A percentile compares a stretch with the other conserved stretches of the same genome.
These are phyloP conservation scores for Pseudocercospora eumusae DNA, from an alignment of 2,329 filamentous ascomycete species.

Conservation along the genomic window DNA sequence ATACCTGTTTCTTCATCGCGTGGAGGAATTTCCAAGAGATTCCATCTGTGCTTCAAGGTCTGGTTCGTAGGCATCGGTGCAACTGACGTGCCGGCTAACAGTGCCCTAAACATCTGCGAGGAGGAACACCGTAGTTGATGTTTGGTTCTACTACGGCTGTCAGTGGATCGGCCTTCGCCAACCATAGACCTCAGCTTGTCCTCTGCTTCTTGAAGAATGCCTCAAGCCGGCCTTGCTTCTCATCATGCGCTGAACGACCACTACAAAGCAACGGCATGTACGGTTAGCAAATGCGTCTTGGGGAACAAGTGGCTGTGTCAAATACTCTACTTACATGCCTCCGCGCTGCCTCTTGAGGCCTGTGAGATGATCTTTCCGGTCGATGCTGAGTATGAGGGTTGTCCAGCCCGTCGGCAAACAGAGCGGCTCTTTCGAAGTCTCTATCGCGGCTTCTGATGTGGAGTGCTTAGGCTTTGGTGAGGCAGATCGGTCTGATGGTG, in stretches of 20 bases:
- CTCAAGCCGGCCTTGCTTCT: slow-evolving; percentile 72
- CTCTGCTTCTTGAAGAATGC: slow-evolving; percentile 66
- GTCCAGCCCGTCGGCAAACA: slow-evolving; percentile 43
- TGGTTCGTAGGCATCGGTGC: background rate
- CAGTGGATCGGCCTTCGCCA: background rate
- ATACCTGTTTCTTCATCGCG: slow-evolving; percentile 16
- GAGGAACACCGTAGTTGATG: background rate
- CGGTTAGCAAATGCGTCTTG: background rate
- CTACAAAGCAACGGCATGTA: background rate
- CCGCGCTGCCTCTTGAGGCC: slow-evolving; percentile 77
- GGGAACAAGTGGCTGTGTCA: background rate
- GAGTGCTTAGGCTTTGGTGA: background rate
- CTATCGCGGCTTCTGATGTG: background rate
- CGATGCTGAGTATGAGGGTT: slow-evolving; percentile 61
- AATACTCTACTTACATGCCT: slow-evolving; percentile 57
- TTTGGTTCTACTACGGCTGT: background rate
- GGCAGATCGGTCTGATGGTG: background rate
- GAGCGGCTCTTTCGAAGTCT: background rate
- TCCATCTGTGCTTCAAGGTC: background rate
- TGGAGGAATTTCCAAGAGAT: background rate
- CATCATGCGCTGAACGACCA: slow-evolving; percentile 74
- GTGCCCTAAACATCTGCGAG: background rate
- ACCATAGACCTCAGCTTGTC: slow-evolving; percentile 24
- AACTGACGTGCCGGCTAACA: background rate
- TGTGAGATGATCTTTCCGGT: slow-evolving; percentile 69